Conservation (phyloP, 257 asterid genomes). For the Ophiorrhiza pumila region DNA sequence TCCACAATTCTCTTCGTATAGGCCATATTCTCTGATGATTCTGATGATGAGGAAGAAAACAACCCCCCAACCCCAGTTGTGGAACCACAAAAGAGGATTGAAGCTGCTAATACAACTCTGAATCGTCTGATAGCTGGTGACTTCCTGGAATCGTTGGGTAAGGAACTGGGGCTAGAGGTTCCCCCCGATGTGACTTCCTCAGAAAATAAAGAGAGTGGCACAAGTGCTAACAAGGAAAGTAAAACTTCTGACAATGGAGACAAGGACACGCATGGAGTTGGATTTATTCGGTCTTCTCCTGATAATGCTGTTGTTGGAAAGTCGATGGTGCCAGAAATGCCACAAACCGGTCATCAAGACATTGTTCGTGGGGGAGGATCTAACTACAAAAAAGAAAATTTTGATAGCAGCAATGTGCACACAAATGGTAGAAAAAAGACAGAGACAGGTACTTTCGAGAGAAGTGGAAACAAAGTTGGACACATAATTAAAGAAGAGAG, state of each 20-base stretch:
- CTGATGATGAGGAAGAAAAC: constrained; percentile 66
- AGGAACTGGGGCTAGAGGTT: constrained; percentile 77
- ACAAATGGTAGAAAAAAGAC: constrained; percentile 24
- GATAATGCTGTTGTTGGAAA: constrained; percentile 20
- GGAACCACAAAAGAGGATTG: constrained; percentile 58
- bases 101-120: constrained; percentile 70
- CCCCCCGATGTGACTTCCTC: constrained; percentile 63
- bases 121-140: constrained; percentile 93
- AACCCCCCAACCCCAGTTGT: constrained; percentile 36
- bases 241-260: constrained; percentile 22
- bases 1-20: constrained; percentile 23
- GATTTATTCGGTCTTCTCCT: constrained; percentile 17
- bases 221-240: constrained; percentile 26
- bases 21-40: constrained; percentile 94
- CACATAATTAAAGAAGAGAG: constrained; percentile 26
- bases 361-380: constrained; percentile 19
- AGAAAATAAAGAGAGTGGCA: constrained; percentile 33
- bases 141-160: constrained; percentile 90
- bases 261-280: constrained; percentile 20
- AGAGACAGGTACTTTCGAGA: constrained; percentile 16
- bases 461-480: neutral
- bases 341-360: constrained; percentile 18
- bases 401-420: neutral
- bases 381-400: neutral
- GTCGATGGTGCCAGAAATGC: constrained; percentile 20